phyloP scores from a whole-genome alignment of 495 filamentous ascomycete genomes.

The Xylaria palmicola region DNA sequence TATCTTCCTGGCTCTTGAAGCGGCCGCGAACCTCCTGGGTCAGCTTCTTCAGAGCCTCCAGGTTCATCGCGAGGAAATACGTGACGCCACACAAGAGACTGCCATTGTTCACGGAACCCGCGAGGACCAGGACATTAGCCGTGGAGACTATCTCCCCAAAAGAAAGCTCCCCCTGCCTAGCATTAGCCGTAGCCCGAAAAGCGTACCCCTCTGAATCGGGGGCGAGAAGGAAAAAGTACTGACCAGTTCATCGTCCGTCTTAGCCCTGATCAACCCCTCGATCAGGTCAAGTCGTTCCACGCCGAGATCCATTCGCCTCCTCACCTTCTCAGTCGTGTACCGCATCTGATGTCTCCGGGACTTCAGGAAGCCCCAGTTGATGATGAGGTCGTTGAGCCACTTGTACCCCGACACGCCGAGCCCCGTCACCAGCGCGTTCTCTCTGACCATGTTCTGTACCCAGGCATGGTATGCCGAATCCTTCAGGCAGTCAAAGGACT shows the following conservation, averaged over 20 bases:
- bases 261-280: conserved; percentile 37
- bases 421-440: conserved; percentile 25
- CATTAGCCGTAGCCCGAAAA: too few relatives aligned
- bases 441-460: conserved; percentile 34
- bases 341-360: too few relatives aligned
- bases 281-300: conserved; percentile 39
- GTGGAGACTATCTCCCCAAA: conserved; percentile 53
- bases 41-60: conserved; percentile 37
- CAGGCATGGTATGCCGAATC: conserved; percentile 43
- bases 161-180: conserved; percentile 32
- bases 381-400: conserved; percentile 20
- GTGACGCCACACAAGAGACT: conserved; percentile 42
- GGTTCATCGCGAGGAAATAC: conserved; percentile 46
- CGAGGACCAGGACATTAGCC: too few relatives aligned
- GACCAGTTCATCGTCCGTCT: too few relatives aligned
- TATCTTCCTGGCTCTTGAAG: conserved; percentile 45
- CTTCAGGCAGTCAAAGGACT: conserved; percentile 50
- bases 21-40: conserved; percentile 42
- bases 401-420: conserved; percentile 21
- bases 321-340: conserved; percentile 27
- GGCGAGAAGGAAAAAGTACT: too few relatives aligned
- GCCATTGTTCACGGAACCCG: too few relatives aligned
- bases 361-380: background rate
- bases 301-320: conserved; percentile 30
- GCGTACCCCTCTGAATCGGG: too few relatives aligned